Evolutionary conservation across 345 rosid genomes (phyloP).

Genomic region (Abelmoschus esculentus): DNA sequence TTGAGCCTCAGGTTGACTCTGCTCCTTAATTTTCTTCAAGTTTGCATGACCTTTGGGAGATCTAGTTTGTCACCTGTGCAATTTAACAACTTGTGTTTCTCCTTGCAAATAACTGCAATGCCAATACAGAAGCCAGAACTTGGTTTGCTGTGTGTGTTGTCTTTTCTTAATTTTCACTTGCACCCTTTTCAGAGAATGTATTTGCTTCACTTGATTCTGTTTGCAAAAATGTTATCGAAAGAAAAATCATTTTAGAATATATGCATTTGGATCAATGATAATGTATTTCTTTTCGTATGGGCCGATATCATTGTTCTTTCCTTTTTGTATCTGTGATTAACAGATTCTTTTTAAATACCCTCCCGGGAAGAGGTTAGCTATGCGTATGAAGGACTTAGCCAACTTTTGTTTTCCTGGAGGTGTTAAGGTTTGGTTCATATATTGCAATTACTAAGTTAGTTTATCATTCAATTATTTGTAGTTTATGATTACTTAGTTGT

Average conservation of each 20-base stretch:
- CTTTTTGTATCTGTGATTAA: conserved; percentile 15
- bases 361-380: conserved; percentile 71
- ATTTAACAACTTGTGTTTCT: background rate
- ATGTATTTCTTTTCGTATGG: background rate
- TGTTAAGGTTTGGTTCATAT: conserved; percentile 50
- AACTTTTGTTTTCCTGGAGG: conserved; percentile 96
- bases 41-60: background rate
- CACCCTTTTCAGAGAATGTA: background rate
- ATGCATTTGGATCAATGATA: background rate
- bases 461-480: background rate
- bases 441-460: background rate
- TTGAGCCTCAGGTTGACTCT: conserved; percentile 82
- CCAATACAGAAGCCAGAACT: background rate
- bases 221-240: background rate
- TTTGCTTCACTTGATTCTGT: conserved; percentile 7
- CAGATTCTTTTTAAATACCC: conserved; percentile 90
- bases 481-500: background rate
- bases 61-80: conserved; percentile 1
- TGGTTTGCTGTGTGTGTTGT: background rate
- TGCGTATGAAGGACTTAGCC: conserved; percentile 79
- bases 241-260: background rate
- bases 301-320: conserved; percentile 9
- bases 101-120: conserved; percentile 5
- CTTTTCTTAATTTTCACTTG: background rate
- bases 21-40: background rate